phyloP scores from a whole-genome alignment of 495 filamentous ascomycete species.

The Penicillium lagena region DNA sequence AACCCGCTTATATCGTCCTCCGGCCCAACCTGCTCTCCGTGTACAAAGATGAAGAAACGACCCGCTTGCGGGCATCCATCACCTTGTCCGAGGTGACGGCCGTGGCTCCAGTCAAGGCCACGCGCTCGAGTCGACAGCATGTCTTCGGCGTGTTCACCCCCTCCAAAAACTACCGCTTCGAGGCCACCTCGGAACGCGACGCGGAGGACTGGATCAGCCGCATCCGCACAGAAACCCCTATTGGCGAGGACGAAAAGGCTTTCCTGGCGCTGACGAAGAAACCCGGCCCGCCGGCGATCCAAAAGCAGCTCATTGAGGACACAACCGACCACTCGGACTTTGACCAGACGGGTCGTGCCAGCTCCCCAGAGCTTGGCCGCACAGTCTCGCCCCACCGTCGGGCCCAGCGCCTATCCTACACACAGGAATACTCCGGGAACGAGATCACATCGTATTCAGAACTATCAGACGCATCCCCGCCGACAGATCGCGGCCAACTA shows the following conservation, averaged over 20 bases:
- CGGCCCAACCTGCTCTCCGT: constrained; percentile 90
- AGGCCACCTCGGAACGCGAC: constrained; percentile 64
- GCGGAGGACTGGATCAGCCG: constrained; percentile 81
- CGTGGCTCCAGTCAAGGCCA: constrained; percentile 78
- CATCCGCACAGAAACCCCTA: constrained; percentile 70
- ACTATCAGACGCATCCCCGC: constrained; percentile 62
- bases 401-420: constrained; percentile 30
- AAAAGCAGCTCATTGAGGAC: constrained; percentile 36
- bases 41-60: constrained; percentile 87
- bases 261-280: constrained; percentile 51
- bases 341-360: constrained; percentile 27
- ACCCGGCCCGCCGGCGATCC: constrained; percentile 23
- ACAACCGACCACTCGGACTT: constrained; percentile 40
- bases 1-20: constrained; percentile 81
- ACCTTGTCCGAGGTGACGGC: constrained; percentile 86
- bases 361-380: constrained; percentile 38
- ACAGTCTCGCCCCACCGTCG: constrained; percentile 20
- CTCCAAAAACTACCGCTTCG: constrained; percentile 84
- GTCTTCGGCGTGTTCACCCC: constrained; percentile 93
- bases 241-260: constrained; percentile 81
- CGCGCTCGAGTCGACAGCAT: constrained; percentile 71
- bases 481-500: constrained; percentile 17
- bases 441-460: constrained; percentile 87
- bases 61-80: constrained; percentile 81
- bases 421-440: constrained; percentile 80